phyloP scores from a whole-genome alignment of 177 flowering plant species.

The Vitis hybrid region DNA sequence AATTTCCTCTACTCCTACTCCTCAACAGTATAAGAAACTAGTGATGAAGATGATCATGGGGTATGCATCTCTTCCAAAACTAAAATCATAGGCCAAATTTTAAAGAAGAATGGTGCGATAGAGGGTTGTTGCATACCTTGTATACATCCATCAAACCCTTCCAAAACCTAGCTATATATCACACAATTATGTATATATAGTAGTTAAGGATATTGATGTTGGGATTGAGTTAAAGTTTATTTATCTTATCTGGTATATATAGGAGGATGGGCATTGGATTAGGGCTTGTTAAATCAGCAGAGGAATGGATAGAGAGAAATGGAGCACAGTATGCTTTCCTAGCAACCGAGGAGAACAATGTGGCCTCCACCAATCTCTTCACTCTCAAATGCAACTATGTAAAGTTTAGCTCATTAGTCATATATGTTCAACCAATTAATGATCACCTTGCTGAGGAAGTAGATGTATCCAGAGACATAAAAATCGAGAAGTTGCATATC shows the following conservation, averaged over 20 bases:
- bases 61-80: no score
- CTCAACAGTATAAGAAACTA: no score
- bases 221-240: background rate
- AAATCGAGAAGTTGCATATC: conserved; percentile 37
- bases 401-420: conserved; percentile 32
- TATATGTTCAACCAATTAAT: conserved; percentile 34
- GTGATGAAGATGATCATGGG: no score
- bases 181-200: no score
- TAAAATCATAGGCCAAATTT: no score
- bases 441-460: conserved; percentile 1
- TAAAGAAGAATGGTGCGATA: no score
- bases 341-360: conserved; percentile 47
- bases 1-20: no score
- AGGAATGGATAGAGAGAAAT: conserved; percentile 41
- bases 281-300: conserved; percentile 41
- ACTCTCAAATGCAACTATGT: conserved; percentile 36
- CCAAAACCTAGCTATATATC: no score
- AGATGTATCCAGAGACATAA: conserved; percentile 16
- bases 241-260: background rate
- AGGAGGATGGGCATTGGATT: conserved; percentile 53
- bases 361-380: conserved; percentile 47
- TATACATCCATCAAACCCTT: background rate
- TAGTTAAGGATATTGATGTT: no score
- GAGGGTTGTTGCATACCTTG: no score
- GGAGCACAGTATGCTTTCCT: conserved; percentile 41